Percentiles rank a stretch among this genome's conserved stretches.
phyloP scores from a whole-genome alignment of 2,329 filamentous ascomycete genomes.

The Trichoderma oligosporum region DNA sequence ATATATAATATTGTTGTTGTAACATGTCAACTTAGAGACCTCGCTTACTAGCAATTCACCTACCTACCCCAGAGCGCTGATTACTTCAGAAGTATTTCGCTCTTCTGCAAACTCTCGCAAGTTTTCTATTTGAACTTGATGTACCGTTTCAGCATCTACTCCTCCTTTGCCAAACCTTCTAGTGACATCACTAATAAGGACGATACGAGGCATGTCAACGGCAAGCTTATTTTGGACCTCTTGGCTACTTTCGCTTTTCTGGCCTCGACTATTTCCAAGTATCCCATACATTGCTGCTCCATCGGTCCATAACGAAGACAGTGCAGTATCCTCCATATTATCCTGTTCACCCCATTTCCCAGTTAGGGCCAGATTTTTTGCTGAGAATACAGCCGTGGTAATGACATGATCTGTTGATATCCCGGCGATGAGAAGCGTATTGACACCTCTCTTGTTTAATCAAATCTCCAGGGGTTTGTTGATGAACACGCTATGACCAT shows the following conservation, averaged over 20 bases:
- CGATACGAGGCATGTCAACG: conserved; percentile 22
- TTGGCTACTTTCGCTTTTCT: neutral
- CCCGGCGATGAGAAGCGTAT: conserved; percentile 20
- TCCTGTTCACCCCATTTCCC: conserved; percentile 22
- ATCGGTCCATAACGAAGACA: conserved; percentile 12
- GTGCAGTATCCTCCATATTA: conserved; percentile 18
- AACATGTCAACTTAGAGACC: too few species aligned
- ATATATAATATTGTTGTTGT: neutral
- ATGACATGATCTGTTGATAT: conserved; percentile 18
- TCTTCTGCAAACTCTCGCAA: conserved; percentile 20
- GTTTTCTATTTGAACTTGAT: conserved; percentile 19
- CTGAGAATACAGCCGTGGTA: conserved; percentile 21
- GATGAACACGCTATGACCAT: conserved; percentile 14
- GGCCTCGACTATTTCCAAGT: too few species aligned
- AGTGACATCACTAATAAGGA: conserved; percentile 20
- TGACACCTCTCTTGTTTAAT: conserved; percentile 15
- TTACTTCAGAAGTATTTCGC: neutral
- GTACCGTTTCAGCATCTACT: conserved; percentile 18
- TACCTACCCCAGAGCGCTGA: neutral
- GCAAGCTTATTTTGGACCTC: conserved; percentile 4
- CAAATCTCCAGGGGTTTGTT: conserved; percentile 16
- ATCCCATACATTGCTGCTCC: conserved; percentile 16
- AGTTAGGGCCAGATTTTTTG: conserved; percentile 18
- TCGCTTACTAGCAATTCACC: neutral
- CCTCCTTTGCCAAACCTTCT: conserved; percentile 19